Conservation (phyloP, 768 basidiomycete species). For the Boletus coccyginus region DNA sequence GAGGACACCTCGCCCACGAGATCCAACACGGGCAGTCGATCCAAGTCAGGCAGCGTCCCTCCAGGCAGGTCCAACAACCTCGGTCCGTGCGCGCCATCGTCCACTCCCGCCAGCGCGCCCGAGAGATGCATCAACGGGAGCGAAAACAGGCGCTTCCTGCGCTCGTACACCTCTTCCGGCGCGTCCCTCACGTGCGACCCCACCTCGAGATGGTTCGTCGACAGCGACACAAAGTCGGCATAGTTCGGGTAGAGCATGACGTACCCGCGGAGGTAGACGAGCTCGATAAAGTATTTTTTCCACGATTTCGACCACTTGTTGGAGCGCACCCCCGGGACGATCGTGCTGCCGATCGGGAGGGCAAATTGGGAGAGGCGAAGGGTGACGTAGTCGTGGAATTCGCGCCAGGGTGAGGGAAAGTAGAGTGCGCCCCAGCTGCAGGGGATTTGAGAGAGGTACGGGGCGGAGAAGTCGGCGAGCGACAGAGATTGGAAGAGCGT, state of each 20-base stretch:
- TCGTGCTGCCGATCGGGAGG: conserved; percentile 33
- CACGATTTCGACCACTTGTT: conserved; percentile 81
- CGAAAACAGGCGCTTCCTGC: conserved; percentile 62
- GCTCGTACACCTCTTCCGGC: conserved; percentile 42
- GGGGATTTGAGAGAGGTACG: conserved; percentile 83
- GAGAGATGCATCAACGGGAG: conserved; percentile 63
- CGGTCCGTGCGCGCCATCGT: conserved; percentile 11
- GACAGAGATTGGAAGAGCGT: conserved; percentile 46
- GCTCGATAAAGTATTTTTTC: conserved; percentile 90
- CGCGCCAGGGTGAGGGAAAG: conserved; percentile 86
- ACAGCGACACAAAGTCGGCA: conserved; percentile 64
- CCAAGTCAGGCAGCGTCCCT: conserved; percentile 49
- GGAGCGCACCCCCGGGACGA: conserved; percentile 77
- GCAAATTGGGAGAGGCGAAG: conserved; percentile 57
- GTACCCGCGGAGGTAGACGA: conserved; percentile 77
- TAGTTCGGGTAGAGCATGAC: conserved; percentile 91
- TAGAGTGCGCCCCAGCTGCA: conserved; percentile 93
- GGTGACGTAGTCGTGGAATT: conserved; percentile 77
- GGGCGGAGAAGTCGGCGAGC: conserved; percentile 47
- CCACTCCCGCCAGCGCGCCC: conserved; percentile 10
- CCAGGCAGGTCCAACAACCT: conserved; percentile 60
- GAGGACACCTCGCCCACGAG: conserved; percentile 50
- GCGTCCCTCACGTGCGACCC: conserved; percentile 73
- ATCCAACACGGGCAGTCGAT: conserved; percentile 65
- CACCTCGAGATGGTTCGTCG: conserved; percentile 87